Base-by-base conservation (phyloP, 192 early-diverging fungal genomes). In the Geranomyces variabilis region DNA sequence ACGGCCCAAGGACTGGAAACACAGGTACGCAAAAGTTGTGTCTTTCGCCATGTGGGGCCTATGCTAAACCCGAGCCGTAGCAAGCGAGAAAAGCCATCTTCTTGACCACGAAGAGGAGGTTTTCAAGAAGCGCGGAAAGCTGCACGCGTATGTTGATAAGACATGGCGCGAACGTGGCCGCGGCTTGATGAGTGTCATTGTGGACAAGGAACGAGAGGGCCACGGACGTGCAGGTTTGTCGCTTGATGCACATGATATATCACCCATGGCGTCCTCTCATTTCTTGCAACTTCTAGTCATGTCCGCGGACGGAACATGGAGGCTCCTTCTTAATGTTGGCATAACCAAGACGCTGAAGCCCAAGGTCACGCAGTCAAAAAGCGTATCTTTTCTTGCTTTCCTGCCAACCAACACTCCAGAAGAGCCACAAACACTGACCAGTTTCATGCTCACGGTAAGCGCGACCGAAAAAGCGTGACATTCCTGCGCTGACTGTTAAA, bases 111-210 rank as follows among this genome's bases (percentile, higher is more conserved):
- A 63, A 34, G 29, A 63, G 0, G 29, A 63, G 14, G 10, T 34
- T 0, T 36, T 63, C 29, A 10, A 63, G 61, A 31, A 26, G 26
- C 61, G 61, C n/a, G 61, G 28, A 19, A 63, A 63, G 61, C 61
- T 63, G 61, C 21, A 21, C 29, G 28, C 21, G 12, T 21, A 63
- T 22, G 29, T 4, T 10, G 34, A 63, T 10, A 13, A 63, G 34
- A 63, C 29, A 34, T 63, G 61, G 61, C 61, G 61, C 26, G 64
- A 66, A 43, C 64, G 64, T 46, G 64, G 41, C 0, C 31, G 43
- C n/a, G 64, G 64, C 22, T 22, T 66, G 41, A 30, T 66, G 14
- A 46, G 10, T 14, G 64, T 66, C 15, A 46, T 43, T 47, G 64
- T 66, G 43, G 43, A 66, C 19, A 47, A n/a, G 26, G 29, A 7